Evolutionary conservation across 192 early-diverging fungal species (phyloP).

Genomic region (Podila verticillata): DNA sequence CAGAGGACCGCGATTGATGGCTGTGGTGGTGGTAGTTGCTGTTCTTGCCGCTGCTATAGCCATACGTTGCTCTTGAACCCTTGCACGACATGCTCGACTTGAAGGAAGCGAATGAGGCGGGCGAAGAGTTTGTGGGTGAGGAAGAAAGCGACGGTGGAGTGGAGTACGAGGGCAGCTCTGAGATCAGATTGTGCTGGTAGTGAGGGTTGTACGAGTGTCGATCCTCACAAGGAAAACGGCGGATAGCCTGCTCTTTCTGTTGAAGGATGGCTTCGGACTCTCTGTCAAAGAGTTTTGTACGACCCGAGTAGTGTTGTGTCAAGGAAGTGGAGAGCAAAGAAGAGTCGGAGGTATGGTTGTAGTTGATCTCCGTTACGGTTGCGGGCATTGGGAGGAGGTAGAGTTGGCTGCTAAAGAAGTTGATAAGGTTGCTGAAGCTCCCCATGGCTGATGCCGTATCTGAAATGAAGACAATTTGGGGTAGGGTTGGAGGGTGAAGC

Average conservation of each 20-base stretch:
- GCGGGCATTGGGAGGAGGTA: too few relatives aligned
- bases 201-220: slow-evolving; percentile 42
- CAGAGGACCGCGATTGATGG: neutral
- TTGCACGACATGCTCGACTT: slow-evolving; percentile 1
- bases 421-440: too few relatives aligned
- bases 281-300: slow-evolving; percentile 1
- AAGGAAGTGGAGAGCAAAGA: too few relatives aligned
- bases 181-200: slow-evolving; percentile 42
- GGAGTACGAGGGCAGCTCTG: slow-evolving; percentile 10
- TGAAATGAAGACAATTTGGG: too few relatives aligned
- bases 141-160: slow-evolving; percentile 20
- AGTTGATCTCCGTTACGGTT: too few relatives aligned
- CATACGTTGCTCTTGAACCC: slow-evolving; percentile 19
- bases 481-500: too few relatives aligned
- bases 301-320: too few relatives aligned
- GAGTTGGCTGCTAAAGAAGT: too few relatives aligned
- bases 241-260: slow-evolving; percentile 13
- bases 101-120: slow-evolving; percentile 21
- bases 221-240: slow-evolving; percentile 38
- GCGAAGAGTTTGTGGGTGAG: slow-evolving; percentile 14
- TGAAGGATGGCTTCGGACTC: slow-evolving; percentile 5
- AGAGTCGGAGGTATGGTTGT: too few relatives aligned
- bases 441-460: too few relatives aligned
- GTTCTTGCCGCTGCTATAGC: neutral
- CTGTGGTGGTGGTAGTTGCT: slow-evolving; percentile 9